A percentile compares a stretch with the other conserved stretches of the same genome.
phyloP scores from a whole-genome alignment of 2,329 filamentous ascomycete species.

The Pseudocercospora ulei region DNA sequence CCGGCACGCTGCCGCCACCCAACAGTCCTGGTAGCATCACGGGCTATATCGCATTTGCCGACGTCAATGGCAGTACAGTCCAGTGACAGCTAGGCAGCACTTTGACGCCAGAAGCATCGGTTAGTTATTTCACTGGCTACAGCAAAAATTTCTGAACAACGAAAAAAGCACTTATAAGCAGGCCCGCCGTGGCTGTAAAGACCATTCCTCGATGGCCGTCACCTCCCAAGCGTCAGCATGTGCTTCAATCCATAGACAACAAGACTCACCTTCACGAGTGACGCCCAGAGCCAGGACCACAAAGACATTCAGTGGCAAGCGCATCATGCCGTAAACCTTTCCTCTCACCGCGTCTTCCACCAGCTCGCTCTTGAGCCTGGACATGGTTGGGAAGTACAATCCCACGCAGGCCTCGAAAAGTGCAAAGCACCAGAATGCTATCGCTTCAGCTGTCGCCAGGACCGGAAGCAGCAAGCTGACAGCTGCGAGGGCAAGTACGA shows the following conservation, averaged over 20 bases:
- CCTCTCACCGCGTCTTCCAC: constrained; percentile 49
- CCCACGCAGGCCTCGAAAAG: constrained; percentile 51
- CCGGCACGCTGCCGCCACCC: no score
- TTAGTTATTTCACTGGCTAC: background rate
- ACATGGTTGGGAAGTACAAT: constrained; percentile 50
- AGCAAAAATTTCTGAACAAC: constrained; percentile 13
- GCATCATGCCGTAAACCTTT: constrained; percentile 49
- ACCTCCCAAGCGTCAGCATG: constrained; percentile 9
- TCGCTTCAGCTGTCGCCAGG: constrained; percentile 38
- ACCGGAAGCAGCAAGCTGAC: constrained; percentile 33
- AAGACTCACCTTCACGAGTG: constrained; percentile 34
- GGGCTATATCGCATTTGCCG: no score
- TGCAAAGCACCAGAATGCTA: constrained; percentile 50
- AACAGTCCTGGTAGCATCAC: no score
- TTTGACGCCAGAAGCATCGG: no score
- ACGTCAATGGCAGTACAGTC: no score
- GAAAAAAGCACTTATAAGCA: constrained; percentile 15
- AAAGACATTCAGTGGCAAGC: constrained; percentile 51
- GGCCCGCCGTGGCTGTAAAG: constrained; percentile 14
- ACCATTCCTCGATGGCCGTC: constrained; percentile 16
- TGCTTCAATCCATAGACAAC: background rate
- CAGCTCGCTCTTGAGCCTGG: constrained; percentile 46
- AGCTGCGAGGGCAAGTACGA: constrained; percentile 36
- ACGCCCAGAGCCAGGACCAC: constrained; percentile 45
- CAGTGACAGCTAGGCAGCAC: no score